Conservation (phyloP, 148 eudicot genomes). For the Silene conica region DNA sequence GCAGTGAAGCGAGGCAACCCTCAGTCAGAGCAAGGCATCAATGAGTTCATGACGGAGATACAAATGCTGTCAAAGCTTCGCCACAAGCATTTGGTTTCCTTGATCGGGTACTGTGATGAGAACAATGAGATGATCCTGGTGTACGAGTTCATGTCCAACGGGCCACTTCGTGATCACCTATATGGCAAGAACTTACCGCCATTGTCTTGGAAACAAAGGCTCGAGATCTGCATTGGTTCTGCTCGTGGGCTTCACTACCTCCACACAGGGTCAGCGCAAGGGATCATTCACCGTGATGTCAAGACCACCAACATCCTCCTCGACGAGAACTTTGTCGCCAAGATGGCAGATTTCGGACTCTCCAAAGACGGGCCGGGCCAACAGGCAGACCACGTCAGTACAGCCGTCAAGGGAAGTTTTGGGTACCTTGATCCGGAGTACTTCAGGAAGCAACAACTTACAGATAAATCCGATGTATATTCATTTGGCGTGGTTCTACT, state of each 20-base stretch:
- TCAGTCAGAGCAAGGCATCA: constrained; percentile 80
- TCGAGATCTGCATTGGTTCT: constrained; percentile 75
- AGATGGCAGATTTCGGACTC: constrained; percentile 88
- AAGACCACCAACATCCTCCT: constrained; percentile 81
- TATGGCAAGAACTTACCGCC: constrained; percentile 57
- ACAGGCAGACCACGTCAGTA: constrained; percentile 60
- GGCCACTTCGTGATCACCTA: constrained; percentile 74
- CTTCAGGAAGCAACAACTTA: constrained; percentile 84
- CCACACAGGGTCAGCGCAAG: constrained; percentile 74
- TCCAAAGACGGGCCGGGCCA: constrained; percentile 50
- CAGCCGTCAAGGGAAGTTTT: constrained; percentile 80
- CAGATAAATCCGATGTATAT: constrained; percentile 87
- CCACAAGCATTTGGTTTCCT: constrained; percentile 79
- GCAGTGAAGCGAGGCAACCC: constrained; percentile 87
- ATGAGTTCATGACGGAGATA: constrained; percentile 82
- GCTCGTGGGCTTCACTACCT: constrained; percentile 89
- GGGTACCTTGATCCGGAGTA: constrained; percentile 95
- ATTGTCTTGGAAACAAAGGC: constrained; percentile 71
- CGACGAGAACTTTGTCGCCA: constrained; percentile 63
- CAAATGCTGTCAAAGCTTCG: constrained; percentile 83
- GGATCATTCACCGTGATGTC: constrained; percentile 84
- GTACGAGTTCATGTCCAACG: constrained; percentile 79
- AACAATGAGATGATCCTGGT: constrained; percentile 75
- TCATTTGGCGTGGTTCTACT: constrained; percentile 87
- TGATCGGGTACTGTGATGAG: constrained; percentile 78